Evolutionary conservation across 805 yeast genomes (phyloP).

Genomic region (Lipomyces anomalus): DNA sequence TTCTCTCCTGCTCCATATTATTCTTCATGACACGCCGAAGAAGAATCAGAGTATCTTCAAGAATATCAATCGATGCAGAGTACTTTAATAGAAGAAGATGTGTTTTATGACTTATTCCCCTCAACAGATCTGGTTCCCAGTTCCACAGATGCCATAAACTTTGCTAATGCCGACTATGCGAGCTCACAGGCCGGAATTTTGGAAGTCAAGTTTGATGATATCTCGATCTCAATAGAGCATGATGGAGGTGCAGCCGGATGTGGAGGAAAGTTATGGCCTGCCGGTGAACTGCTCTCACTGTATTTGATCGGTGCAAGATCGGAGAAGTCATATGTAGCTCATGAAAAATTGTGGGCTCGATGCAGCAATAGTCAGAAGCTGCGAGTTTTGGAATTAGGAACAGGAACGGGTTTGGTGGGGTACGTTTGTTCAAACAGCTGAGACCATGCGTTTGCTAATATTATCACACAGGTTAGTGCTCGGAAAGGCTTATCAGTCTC

Average conservation of each 20-base stretch:
- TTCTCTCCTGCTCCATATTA: no score
- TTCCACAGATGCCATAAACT: conserved; percentile 7
- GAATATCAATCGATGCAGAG: no score
- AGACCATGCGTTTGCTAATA: background rate
- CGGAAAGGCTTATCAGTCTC: conserved; percentile 27
- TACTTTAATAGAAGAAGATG: no score
- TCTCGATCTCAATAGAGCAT: conserved; percentile 37
- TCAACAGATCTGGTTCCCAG: conserved; percentile 11
- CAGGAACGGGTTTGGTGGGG: conserved; percentile 58
- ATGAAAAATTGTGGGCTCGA: conserved; percentile 12
- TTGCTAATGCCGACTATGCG: conserved; percentile 17
- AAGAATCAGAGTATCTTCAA: no score
- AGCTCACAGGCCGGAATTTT: conserved; percentile 15
- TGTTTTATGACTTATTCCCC: no score
- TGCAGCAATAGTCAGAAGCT: background rate
- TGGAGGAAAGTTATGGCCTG: conserved; percentile 61
- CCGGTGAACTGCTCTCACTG: conserved; percentile 50
- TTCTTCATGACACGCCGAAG: no score
- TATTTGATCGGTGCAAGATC: conserved; percentile 35
- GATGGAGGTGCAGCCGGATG: conserved; percentile 59
- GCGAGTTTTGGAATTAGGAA: conserved; percentile 47
- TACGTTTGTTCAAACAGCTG: conserved; percentile 12
- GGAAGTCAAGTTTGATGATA: conserved; percentile 12
- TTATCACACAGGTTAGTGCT: conserved; percentile 27
- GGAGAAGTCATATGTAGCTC: conserved; percentile 9